Evolutionary conservation across 2,329 filamentous ascomycete genomes (phyloP), one percentile per base, ranked within the genome.

Genomic region (Sarocladiaceae sp.): DNA sequence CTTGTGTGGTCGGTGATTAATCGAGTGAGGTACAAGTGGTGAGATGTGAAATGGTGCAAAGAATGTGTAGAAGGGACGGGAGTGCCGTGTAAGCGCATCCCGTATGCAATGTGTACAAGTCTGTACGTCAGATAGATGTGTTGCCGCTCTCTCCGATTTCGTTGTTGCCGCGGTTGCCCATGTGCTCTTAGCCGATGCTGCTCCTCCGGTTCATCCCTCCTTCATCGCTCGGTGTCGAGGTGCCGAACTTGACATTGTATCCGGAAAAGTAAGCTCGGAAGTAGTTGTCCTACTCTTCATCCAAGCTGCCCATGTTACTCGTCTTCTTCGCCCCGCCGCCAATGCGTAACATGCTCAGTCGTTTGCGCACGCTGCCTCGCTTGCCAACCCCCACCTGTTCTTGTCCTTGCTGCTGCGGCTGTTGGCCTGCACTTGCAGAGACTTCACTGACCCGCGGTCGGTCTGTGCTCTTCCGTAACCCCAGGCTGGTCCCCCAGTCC

Each of bases 271-370:
- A 56, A 48, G 53, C 51, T 53, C 54, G 57, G 49, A 60, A 58
- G 56, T 55, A 56, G 51, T 57, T 50, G 49, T 57, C 51, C 65
- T 67, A 76, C 60, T 79, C 76, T 58, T 80, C 76, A 45, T 76
- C 69, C 49, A 80, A 58, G 51, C 73, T 73, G 44, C 68, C 68
- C 74, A 78, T 78, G 48, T 65, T 57, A 21, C 62, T 69, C 48
- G 62, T 67, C 60, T 79, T 82, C 57, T 32, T 50, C 16, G 29
- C 32, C 20, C 43, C 43, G 18, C 23, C 75, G 80, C 35, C 82
- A 42, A 89, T 72, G 60, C 84, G 86, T 56, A 94, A 70, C 55
- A 89, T 70, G 60, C 86, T 93, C 52, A 94, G 71, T 56, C 88
- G 69, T 67, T 88, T 91, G 65, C 83, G 80, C 52, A 94, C 77